phyloP scores from a whole-genome alignment of 306 rosid species.

The Corylus americana region DNA sequence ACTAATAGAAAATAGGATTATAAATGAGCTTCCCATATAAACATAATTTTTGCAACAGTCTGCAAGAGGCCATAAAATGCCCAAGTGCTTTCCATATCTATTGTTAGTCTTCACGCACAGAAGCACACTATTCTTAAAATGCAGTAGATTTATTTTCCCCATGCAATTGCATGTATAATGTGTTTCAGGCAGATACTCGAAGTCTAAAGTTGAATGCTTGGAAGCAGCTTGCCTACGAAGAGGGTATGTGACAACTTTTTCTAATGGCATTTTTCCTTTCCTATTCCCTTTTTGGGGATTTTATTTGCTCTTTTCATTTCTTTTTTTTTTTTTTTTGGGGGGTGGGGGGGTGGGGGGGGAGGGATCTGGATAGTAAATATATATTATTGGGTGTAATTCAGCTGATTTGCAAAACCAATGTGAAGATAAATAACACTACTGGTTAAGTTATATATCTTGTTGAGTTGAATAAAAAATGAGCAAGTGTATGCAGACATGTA shows the following conservation, averaged over 20 bases:
- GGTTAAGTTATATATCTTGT: background rate
- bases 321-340: background rate
- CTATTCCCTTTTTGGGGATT: background rate
- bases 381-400: background rate
- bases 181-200: slow-evolving; percentile 88
- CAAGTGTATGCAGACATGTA: too few relatives aligned
- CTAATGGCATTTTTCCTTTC: background rate
- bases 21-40: background rate
- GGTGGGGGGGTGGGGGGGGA: background rate
- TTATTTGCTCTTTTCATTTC: background rate
- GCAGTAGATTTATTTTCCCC: background rate
- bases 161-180: slow-evolving; percentile 28
- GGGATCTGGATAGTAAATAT: background rate
- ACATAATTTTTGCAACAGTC: background rate
- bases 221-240: slow-evolving; percentile 87
- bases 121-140: background rate
- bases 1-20: background rate
- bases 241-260: slow-evolving; percentile 52
- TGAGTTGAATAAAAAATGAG: background rate
- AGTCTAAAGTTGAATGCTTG: slow-evolving; percentile 73
- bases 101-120: too few relatives aligned
- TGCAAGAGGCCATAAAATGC: background rate
- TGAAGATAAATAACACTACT: background rate
- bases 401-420: background rate
- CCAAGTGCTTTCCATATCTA: background rate